Percentiles rank a stretch among this genome's conserved stretches.
phyloP scores from a whole-genome alignment of 2,329 filamentous ascomycete species.

The Cucurbitaria berberidis region DNA sequence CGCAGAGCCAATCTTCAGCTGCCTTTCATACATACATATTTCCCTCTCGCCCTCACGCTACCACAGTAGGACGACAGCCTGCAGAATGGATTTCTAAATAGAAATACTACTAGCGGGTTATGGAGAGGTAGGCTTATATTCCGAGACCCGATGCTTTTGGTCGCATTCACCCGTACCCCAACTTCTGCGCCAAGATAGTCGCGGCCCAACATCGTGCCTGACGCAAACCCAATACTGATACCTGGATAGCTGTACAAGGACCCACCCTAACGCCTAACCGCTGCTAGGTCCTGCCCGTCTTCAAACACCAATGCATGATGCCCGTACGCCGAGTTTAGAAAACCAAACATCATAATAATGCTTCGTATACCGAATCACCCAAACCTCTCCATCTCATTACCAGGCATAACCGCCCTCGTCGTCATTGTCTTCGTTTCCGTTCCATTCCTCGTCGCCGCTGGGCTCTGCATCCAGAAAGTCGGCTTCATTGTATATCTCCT shows the following conservation, averaged over 20 bases:
- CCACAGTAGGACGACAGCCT: background rate
- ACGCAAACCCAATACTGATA: slow-evolving; percentile 23
- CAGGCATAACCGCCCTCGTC: slow-evolving; percentile 47
- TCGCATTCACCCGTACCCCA: too few relatives aligned
- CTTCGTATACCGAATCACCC: background rate
- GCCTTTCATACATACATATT: slow-evolving; percentile 4
- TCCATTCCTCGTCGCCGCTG: slow-evolving; percentile 64
- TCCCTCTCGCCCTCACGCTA: slow-evolving; percentile 7
- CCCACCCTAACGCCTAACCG: slow-evolving; percentile 23
- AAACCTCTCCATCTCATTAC: slow-evolving; percentile 12
- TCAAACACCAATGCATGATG: background rate
- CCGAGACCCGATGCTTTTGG: too few relatives aligned
- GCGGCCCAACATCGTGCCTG: slow-evolving; percentile 28
- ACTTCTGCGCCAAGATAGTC: slow-evolving; percentile 1
- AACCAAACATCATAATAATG: background rate
- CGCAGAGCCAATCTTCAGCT: slow-evolving; percentile 17
- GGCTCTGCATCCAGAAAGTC: slow-evolving; percentile 72
- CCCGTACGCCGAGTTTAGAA: background rate
- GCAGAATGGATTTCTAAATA: too few relatives aligned
- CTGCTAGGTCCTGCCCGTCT: slow-evolving; percentile 13
- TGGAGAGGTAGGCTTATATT: too few relatives aligned
- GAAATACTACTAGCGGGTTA: too few relatives aligned
- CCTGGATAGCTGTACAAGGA: slow-evolving; percentile 16
- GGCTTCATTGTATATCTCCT: slow-evolving; percentile 71
- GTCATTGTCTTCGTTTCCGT: slow-evolving; percentile 61